A percentile compares a stretch with the other conserved stretches of the same genome.
phyloP scores from a whole-genome alignment of 169 alveolate species.

The Plasmodium falciparum region DNA sequence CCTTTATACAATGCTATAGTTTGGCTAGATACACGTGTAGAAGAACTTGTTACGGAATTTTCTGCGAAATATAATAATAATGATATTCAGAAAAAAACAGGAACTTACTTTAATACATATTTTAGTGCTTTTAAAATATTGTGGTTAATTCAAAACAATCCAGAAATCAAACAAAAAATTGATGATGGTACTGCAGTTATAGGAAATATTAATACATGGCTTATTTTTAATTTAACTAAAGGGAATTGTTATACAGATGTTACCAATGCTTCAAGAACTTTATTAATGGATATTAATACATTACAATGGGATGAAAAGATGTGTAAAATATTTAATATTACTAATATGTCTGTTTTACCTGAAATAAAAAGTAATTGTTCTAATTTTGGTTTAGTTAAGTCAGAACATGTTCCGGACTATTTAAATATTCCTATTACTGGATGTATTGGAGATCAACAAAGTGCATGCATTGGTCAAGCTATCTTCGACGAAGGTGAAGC shows the following conservation, averaged over 20 bases:
- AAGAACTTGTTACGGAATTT: slow-evolving; percentile 83
- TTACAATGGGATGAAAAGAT: slow-evolving; percentile 90
- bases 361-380: slow-evolving; percentile 81
- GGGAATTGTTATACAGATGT: slow-evolving; percentile 93
- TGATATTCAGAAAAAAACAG: slow-evolving; percentile 88
- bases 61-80: slow-evolving; percentile 79
- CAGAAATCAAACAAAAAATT: slow-evolving; percentile 79
- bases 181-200: slow-evolving; percentile 82
- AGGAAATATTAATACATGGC: slow-evolving; percentile 94
- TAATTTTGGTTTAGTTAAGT: slow-evolving; percentile 81
- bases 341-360: slow-evolving; percentile 79
- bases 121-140: slow-evolving; percentile 88
- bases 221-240: slow-evolving; percentile 83
- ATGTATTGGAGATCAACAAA: slow-evolving; percentile 94
- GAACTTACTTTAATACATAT: slow-evolving; percentile 92
- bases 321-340: slow-evolving; percentile 83
- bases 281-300: slow-evolving; percentile 91
- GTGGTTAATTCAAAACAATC: slow-evolving; percentile 89
- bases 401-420: slow-evolving; percentile 76
- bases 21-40: slow-evolving; percentile 94
- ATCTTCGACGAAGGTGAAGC: slow-evolving; percentile 88
- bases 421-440: slow-evolving; percentile 90
- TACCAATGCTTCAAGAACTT: slow-evolving; percentile 95
- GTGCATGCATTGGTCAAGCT: slow-evolving; percentile 94
- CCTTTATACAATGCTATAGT: slow-evolving; percentile 95